These are phyloP conservation scores for Cystoderma amianthinum DNA, from an alignment of 768 basidiomycete genomes.

Conservation along the genomic window DNA sequence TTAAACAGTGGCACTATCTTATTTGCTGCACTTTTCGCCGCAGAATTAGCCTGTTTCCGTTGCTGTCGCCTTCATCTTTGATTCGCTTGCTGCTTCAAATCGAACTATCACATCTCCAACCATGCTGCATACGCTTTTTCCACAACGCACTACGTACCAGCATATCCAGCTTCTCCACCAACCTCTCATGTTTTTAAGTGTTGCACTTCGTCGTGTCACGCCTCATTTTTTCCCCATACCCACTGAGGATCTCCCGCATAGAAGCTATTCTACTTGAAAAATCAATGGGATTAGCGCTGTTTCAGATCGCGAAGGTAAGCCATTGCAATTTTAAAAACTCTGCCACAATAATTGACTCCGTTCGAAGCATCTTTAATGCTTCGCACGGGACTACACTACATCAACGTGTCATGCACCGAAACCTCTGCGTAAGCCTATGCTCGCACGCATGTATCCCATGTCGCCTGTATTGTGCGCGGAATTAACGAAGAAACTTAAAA, in stretches of 20 bases:
- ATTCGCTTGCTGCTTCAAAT: slow-evolving; percentile 11
- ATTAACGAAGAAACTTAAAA: slow-evolving; percentile 42
- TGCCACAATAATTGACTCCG: background rate
- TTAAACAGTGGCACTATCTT: slow-evolving; percentile 72
- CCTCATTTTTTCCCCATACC: slow-evolving; percentile 59
- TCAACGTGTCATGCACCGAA: slow-evolving; percentile 30
- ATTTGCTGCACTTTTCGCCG: slow-evolving; percentile 52
- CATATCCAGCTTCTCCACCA: slow-evolving; percentile 75
- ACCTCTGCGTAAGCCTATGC: slow-evolving; percentile 23
- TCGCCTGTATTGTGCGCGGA: slow-evolving; percentile 18
- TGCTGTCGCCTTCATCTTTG: slow-evolving; percentile 51
- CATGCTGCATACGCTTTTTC: slow-evolving; percentile 38
- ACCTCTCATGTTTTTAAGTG: slow-evolving; percentile 64
- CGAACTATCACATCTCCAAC: slow-evolving; percentile 17
- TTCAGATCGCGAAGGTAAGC: slow-evolving; percentile 51
- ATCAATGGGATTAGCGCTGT: slow-evolving; percentile 32
- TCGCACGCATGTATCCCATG: slow-evolving; percentile 30
- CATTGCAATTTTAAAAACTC: slow-evolving; percentile 1
- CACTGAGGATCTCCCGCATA: slow-evolving; percentile 21
- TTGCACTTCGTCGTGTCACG: slow-evolving; percentile 64
- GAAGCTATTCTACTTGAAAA: slow-evolving; percentile 34
- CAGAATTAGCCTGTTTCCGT: slow-evolving; percentile 61
- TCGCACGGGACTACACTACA: slow-evolving; percentile 45
- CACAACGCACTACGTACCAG: slow-evolving; percentile 64
- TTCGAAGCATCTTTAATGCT: slow-evolving; percentile 43